These are phyloP conservation scores for Curvularia verruculosa DNA, from an alignment of 2,329 filamentous ascomycete species.

Conservation along the genomic window DNA sequence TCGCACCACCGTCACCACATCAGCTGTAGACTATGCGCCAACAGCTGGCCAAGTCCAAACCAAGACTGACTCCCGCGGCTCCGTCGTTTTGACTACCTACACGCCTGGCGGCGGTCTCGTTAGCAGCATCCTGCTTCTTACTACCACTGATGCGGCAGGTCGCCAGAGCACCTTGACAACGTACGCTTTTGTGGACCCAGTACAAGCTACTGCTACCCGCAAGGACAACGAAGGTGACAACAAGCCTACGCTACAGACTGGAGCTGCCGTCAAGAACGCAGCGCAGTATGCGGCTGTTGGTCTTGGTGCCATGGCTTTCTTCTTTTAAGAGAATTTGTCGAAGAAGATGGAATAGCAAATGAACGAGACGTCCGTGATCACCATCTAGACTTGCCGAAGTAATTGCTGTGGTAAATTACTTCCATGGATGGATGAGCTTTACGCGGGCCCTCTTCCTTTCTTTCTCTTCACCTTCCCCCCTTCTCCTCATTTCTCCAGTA, in stretches of 20 bases:
- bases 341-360: background rate
- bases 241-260: constrained; percentile 49
- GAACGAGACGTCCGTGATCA: too few relatives aligned
- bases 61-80: constrained; percentile 49
- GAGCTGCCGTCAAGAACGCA: constrained; percentile 36
- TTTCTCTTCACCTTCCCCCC: background rate
- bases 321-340: constrained; percentile 11
- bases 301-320: constrained; percentile 42
- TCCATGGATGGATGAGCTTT: background rate
- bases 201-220: constrained; percentile 23
- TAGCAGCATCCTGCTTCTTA: constrained; percentile 48
- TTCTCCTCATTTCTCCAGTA: background rate
- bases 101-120: constrained; percentile 53
- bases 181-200: constrained; percentile 51
- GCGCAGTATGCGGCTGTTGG: constrained; percentile 38
- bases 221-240: constrained; percentile 19
- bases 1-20: constrained; percentile 44
- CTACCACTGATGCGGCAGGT: constrained; percentile 42
- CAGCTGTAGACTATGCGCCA: constrained; percentile 39
- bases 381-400: too few relatives aligned
- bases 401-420: too few relatives aligned
- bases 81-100: constrained; percentile 55
- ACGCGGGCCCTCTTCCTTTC: background rate
- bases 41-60: constrained; percentile 52
- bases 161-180: constrained; percentile 52